Conservation (phyloP, 78 protist species). For the Cavenderia fasciculata region DNA sequence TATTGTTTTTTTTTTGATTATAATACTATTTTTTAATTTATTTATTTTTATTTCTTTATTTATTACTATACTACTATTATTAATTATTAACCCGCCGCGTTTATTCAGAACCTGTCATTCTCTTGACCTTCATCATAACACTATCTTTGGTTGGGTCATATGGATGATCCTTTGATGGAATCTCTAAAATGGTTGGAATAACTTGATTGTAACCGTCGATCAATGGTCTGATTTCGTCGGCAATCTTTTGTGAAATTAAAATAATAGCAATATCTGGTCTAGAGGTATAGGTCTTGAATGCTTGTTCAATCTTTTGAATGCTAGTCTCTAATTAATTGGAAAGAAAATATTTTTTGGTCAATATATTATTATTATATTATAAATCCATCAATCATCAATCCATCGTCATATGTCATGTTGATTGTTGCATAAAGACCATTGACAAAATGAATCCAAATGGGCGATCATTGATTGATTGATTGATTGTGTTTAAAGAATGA, state of each 20-base stretch:
- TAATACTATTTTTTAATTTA: constrained; percentile 1
- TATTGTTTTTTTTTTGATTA: not conserved
- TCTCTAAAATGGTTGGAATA: constrained; percentile 91
- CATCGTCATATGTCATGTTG: too few species aligned
- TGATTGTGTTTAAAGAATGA: too few species aligned
- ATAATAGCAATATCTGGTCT: constrained; percentile 87
- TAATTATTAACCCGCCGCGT: not conserved
- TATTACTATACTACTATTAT: not conserved
- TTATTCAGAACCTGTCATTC: constrained; percentile 73
- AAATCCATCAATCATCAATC: not conserved
- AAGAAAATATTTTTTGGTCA: not conserved
- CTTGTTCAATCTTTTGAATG: constrained; percentile 77
- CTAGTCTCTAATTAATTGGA: too few species aligned
- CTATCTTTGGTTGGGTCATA: constrained; percentile 90
- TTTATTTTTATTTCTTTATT: not conserved
- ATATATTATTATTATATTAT: not conserved
- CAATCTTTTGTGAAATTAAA: constrained; percentile 91
- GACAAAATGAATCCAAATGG: not conserved
- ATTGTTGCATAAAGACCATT: too few species aligned
- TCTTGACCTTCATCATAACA: constrained; percentile 77
- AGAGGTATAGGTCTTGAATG: constrained; percentile 80
- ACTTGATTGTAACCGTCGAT: constrained; percentile 79
- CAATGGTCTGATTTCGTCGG: constrained; percentile 86
- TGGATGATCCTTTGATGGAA: constrained; percentile 91
- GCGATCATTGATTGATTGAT: not conserved